These are phyloP conservation scores for Urochloa ruziziensis DNA, from an alignment of 176 grass and related monocot genomes.

Conservation along the genomic window DNA sequence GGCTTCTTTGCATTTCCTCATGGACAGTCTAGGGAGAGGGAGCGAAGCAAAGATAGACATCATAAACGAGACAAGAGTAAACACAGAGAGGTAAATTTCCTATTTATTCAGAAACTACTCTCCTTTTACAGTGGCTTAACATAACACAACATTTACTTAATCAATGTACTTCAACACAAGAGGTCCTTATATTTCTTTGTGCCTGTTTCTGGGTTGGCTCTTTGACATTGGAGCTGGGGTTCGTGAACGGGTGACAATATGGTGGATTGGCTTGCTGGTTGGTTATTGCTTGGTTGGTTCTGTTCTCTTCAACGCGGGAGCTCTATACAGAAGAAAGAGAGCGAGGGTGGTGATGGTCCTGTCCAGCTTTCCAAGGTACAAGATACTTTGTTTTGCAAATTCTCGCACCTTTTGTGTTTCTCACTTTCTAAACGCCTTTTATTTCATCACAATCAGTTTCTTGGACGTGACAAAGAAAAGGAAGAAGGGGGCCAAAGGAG, in stretches of 20 bases:
- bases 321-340: conserved; percentile 78
- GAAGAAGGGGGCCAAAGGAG: conserved; percentile 81
- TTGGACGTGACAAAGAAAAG: conserved; percentile 80
- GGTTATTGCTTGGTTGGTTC: conserved; percentile 58
- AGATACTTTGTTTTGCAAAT: conserved; percentile 11
- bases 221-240: conserved; percentile 97
- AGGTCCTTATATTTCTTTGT: conserved; percentile 82
- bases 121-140: background rate
- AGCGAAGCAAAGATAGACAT: conserved; percentile 49
- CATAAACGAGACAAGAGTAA: conserved; percentile 57
- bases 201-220: conserved; percentile 96
- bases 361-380: conserved; percentile 96
- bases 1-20: background rate
- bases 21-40: conserved; percentile 55
- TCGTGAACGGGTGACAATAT: conserved; percentile 69
- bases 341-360: conserved; percentile 54
- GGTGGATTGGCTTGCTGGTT: conserved; percentile 68
- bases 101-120: conserved; percentile 24
- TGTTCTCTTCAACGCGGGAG: conserved; percentile 65
- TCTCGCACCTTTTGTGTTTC: background rate
- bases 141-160: background rate
- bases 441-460: conserved; percentile 51
- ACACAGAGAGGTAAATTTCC: conserved; percentile 58
- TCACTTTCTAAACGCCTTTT: background rate
- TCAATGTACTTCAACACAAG: conserved; percentile 7